Base-by-base conservation (phyloP, 306 rosid genomes). In the Cicer chorassanicum region DNA sequence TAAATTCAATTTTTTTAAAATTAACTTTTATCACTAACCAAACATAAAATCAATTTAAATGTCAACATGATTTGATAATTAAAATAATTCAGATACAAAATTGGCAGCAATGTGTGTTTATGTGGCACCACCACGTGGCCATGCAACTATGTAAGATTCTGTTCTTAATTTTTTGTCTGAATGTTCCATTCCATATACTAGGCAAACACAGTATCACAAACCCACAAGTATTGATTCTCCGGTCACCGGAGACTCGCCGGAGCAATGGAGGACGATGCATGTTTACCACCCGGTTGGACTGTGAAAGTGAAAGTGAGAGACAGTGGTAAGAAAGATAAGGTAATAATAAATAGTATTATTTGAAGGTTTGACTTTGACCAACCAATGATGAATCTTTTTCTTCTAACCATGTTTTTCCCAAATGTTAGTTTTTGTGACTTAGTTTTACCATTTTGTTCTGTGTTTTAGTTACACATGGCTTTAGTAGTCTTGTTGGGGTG, bases 231-330 rank as follows among this genome's bases (percentile, higher is more conserved):
- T 43, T 57, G 0, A 1, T 81, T 68, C n/a, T 68, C 68, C 77
- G 72, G 59, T 5, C 6, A 65, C 36, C 75, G 64, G 61, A 63
- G n/a, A 21, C 45, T 40, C 18, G 4, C 70, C 68, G 78, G 76
- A 81, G 74, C 15, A 44, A 94, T 91, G 98, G 80, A 60, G 63
- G 82, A 83, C 16, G 84, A 84, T 38, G 85, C 75, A 13, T 74
- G 84, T 68, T 87, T 93, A 36, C 95, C 97, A 38, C 79, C 83
- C 9, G 97, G 93, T 66, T 90, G 96, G 96, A 83, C 86, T 1
- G 84, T 85, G 72, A 75, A 88, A 82, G 82, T 80, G 40, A 86
- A 50, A 71, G 80, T 86, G 13, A 86, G 95, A 76, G 86, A 78
- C 72, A 81, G 73, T 74, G 98, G 98, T 43, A 82, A 57, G 73